phyloP scores from a whole-genome alignment of 108 stramenopile genomes.

The Nannochloropsis granulata region DNA sequence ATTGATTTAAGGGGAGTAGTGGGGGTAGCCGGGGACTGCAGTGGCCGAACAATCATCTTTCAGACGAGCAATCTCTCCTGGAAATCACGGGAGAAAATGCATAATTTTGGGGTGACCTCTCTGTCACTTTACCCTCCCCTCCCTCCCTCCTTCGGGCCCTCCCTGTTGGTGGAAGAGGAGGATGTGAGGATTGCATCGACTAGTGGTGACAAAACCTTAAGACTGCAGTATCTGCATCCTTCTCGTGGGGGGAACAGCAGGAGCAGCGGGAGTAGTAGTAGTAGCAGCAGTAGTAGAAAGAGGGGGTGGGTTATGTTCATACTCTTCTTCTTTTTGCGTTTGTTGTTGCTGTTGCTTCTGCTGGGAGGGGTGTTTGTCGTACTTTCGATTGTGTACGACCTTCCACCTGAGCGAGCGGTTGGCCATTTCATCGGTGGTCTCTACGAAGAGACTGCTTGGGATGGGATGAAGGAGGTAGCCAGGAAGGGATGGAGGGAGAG shows the following conservation, averaged over 20 bases:
- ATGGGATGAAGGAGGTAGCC: neutral
- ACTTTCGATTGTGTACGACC: neutral
- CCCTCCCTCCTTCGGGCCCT: neutral
- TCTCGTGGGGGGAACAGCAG: neutral
- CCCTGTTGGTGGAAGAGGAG: neutral
- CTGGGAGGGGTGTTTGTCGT: neutral
- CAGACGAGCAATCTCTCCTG: neutral
- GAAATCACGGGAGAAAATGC: neutral
- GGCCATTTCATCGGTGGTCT: neutral
- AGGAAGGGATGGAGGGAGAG: neutral
- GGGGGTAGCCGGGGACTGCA: neutral
- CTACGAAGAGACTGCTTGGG: neutral
- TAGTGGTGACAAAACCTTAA: neutral
- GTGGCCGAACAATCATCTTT: neutral
- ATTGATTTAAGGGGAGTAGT: neutral
- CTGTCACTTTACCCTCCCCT: neutral
- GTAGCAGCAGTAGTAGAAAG: neutral
- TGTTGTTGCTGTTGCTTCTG: neutral
- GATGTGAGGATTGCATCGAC: neutral
- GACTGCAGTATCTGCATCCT: neutral
- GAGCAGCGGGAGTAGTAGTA: neutral
- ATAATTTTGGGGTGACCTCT: neutral
- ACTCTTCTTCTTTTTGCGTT: neutral
- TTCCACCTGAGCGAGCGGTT: neutral
- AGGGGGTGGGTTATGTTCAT: neutral